Conservation (phyloP, 305 asterid species). For the Fraxinus dipetala region DNA sequence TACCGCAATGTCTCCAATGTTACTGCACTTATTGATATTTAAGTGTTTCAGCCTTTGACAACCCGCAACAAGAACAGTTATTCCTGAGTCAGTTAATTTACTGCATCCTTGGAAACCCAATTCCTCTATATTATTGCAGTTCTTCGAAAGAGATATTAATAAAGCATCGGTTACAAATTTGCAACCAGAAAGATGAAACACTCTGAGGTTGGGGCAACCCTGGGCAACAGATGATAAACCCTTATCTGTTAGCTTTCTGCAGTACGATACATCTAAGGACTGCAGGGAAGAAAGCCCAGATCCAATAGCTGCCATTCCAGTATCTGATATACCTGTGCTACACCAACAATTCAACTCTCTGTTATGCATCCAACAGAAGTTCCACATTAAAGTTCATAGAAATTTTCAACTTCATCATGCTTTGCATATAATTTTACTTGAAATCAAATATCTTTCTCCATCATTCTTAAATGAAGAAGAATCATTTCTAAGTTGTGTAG, state of each 20-base stretch:
- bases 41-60: conserved; percentile 38
- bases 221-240: conserved; percentile 45
- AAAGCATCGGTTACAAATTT: conserved; percentile 39
- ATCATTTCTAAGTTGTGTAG: not conserved
- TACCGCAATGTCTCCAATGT: conserved; percentile 41
- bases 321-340: conserved; percentile 42
- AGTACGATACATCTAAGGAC: conserved; percentile 47
- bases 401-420: not conserved
- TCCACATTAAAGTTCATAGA: not conserved
- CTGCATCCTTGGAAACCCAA: conserved; percentile 47
- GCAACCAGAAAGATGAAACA: conserved; percentile 45
- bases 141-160: conserved; percentile 16
- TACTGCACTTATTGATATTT: conserved; percentile 47
- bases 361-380: not conserved
- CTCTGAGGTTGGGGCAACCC: conserved; percentile 40
- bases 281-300: conserved; percentile 40
- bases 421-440: not conserved
- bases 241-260: conserved; percentile 47
- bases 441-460: not conserved
- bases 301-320: conserved; percentile 38
- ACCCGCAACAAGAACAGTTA: conserved; percentile 38
- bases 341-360: not conserved
- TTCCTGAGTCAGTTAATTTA: conserved; percentile 38
- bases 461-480: not conserved
- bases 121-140: conserved; percentile 40